Evolutionary conservation across 352 stramenopile species (phyloP).

Genomic region (Phytopythium vexans): DNA sequence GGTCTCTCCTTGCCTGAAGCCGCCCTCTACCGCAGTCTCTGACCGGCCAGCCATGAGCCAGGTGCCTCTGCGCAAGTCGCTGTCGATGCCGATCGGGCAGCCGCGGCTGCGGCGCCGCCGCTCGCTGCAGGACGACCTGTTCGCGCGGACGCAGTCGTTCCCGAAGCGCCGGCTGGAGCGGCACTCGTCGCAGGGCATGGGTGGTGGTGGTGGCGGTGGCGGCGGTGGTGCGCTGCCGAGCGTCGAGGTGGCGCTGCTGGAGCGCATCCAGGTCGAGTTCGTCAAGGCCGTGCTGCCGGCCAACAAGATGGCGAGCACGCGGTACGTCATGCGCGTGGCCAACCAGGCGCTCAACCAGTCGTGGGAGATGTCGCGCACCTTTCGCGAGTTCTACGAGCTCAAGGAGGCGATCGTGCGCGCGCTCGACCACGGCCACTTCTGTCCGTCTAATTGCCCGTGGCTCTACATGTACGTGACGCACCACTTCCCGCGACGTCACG

Average conservation of each 20-base stretch:
- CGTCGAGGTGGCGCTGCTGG: slow-evolving; percentile 68
- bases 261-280: slow-evolving; percentile 78
- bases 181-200: slow-evolving; percentile 27
- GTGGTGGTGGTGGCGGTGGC: neutral
- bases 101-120: slow-evolving; percentile 33
- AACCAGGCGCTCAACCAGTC: slow-evolving; percentile 63
- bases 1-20: too few species aligned
- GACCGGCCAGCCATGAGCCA: neutral
- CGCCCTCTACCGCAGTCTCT: neutral
- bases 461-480: slow-evolving; percentile 79
- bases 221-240: slow-evolving; percentile 18
- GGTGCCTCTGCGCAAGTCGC: slow-evolving; percentile 27
- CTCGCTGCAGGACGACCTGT: slow-evolving; percentile 32
- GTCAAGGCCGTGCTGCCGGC: slow-evolving; percentile 71
- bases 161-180: slow-evolving; percentile 54
- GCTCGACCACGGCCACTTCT: slow-evolving; percentile 80
- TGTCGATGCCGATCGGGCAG: slow-evolving; percentile 31
- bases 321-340: slow-evolving; percentile 78
- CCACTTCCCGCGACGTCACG: slow-evolving; percentile 71
- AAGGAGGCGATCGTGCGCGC: slow-evolving; percentile 56
- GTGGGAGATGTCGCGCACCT: slow-evolving; percentile 80
- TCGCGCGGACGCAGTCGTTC: slow-evolving; percentile 31
- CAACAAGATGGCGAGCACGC: slow-evolving; percentile 63
- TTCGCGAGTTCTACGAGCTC: slow-evolving; percentile 77
- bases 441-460: slow-evolving; percentile 76